phyloP scores from a whole-genome alignment of 2,329 filamentous ascomycete species.

The Aspergillus sclerotialis region DNA sequence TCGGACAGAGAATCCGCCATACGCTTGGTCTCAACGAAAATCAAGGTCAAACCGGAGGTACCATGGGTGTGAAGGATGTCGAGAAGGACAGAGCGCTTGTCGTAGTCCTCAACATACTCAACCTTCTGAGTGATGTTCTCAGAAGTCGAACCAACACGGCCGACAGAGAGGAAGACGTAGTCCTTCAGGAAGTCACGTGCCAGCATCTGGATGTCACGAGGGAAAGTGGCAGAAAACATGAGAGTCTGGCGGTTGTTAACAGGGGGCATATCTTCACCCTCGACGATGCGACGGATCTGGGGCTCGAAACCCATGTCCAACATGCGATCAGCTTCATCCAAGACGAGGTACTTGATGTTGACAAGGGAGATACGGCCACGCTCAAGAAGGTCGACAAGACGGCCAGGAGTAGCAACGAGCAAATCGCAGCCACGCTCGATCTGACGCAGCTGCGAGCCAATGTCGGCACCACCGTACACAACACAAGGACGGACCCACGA shows the following conservation, averaged over 20 bases:
- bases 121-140: slow-evolving; percentile 99
- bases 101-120: slow-evolving; percentile 91
- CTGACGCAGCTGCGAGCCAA: slow-evolving; percentile 94
- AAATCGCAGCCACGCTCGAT: slow-evolving; percentile 97
- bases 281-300: slow-evolving; percentile 96
- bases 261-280: slow-evolving; percentile 93
- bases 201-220: slow-evolving; percentile 97
- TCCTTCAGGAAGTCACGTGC: slow-evolving; percentile 98
- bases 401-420: slow-evolving; percentile 91
- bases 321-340: slow-evolving; percentile 99
- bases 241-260: slow-evolving; percentile 86
- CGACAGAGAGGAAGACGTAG: slow-evolving; percentile 97
- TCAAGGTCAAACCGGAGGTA: slow-evolving; percentile 78
- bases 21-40: slow-evolving; percentile 99
- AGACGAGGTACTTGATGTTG: slow-evolving; percentile 98
- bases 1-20: slow-evolving; percentile 98
- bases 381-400: slow-evolving; percentile 96
- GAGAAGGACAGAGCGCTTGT: slow-evolving; percentile 96
- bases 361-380: slow-evolving; percentile 93
- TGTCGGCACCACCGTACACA: slow-evolving; percentile 98
- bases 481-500: slow-evolving; percentile 98
- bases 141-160: slow-evolving; percentile 97
- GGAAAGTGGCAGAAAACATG: slow-evolving; percentile 99
- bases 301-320: slow-evolving; percentile 99
- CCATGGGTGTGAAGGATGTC: slow-evolving; percentile 92